These are phyloP conservation scores for Xylaria sp. DNA, from an alignment of 2,329 filamentous ascomycete species.

Conservation along the genomic window DNA sequence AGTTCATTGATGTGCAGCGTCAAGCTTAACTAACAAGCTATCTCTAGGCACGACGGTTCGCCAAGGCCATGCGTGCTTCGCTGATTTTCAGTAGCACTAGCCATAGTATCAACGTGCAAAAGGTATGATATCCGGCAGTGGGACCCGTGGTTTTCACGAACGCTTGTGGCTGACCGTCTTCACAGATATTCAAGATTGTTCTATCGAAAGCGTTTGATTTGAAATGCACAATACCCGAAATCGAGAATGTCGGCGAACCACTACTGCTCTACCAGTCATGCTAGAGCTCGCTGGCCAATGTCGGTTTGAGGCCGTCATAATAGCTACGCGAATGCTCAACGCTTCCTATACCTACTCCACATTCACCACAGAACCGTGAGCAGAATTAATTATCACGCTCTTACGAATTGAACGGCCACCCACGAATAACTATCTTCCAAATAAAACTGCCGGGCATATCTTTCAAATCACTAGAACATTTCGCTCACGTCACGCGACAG, in stretches of 20 bases:
- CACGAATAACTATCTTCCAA: slow-evolving; percentile 28
- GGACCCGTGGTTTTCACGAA: not conserved
- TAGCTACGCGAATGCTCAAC: slow-evolving; percentile 10
- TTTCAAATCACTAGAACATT: slow-evolving; percentile 12
- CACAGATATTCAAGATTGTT: slow-evolving; percentile 98
- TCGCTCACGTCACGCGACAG: slow-evolving; percentile 12
- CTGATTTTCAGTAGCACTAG: slow-evolving; percentile 99
- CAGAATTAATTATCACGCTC: slow-evolving; percentile 23
- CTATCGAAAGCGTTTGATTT: slow-evolving; percentile 98
- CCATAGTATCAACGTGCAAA: slow-evolving; percentile 99
- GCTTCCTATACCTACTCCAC: not conserved
- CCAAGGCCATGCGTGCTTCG: slow-evolving; percentile 97
- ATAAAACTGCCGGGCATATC: slow-evolving; percentile 14
- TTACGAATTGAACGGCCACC: slow-evolving; percentile 39
- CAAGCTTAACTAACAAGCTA: slow-evolving; percentile 38
- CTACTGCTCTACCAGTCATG: slow-evolving; percentile 86
- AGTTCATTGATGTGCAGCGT: not conserved
- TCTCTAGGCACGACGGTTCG: slow-evolving; percentile 88
- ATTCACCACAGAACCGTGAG: slow-evolving; percentile 3
- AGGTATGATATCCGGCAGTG: slow-evolving; percentile 65
- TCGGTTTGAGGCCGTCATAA: slow-evolving; percentile 4
- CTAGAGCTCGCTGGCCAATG: slow-evolving; percentile 43
- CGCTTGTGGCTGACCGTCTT: slow-evolving; percentile 31
- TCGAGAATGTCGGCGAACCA: slow-evolving; percentile 97
- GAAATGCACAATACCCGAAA: slow-evolving; percentile 98